A percentile compares a stretch with the other conserved stretches of the same genome.
These are phyloP conservation scores for Rubia yunnanensis DNA, from an alignment of 257 asterid species.

Conservation along the genomic window DNA sequence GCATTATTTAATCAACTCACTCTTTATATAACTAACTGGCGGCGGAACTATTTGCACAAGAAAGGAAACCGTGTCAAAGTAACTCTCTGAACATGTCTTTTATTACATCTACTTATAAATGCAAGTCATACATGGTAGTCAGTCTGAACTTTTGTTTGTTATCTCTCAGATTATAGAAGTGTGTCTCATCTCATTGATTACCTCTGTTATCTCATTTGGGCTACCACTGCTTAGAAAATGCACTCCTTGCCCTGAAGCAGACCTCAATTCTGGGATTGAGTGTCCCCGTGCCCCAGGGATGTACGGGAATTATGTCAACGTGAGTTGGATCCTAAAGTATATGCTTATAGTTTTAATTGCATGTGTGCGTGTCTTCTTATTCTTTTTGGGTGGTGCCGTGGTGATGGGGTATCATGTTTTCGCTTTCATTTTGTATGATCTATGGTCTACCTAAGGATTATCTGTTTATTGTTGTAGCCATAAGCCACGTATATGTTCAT, in stretches of 20 bases:
- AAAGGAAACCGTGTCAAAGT: constrained; percentile 87
- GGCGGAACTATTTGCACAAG: constrained; percentile 85
- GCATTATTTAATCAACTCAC: constrained; percentile 97
- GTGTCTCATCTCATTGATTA: constrained; percentile 75
- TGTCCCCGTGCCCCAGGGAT: constrained; percentile 98
- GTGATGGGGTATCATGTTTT: constrained; percentile 7
- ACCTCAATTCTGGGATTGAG: constrained; percentile 71
- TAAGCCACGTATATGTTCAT: not conserved
- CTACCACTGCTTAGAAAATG: constrained; percentile 82
- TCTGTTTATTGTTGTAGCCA: not conserved
- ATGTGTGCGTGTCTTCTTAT: not conserved
- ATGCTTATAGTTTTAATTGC: constrained; percentile 7
- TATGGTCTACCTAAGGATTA: not conserved
- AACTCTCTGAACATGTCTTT: constrained; percentile 23
- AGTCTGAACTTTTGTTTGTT: constrained; percentile 11
- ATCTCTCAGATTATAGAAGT: constrained; percentile 75
- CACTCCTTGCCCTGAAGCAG: constrained; percentile 90
- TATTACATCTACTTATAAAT: not conserved
- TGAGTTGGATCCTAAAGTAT: constrained; percentile 22
- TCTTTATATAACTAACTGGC: constrained; percentile 72
- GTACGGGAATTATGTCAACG: constrained; percentile 97
- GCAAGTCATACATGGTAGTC: not conserved
- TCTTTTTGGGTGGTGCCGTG: not conserved
- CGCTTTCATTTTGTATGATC: not conserved
- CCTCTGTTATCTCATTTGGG: constrained; percentile 86